Conservation (phyloP, 805 yeast species). For the Saccharomycopsis selenospora region DNA sequence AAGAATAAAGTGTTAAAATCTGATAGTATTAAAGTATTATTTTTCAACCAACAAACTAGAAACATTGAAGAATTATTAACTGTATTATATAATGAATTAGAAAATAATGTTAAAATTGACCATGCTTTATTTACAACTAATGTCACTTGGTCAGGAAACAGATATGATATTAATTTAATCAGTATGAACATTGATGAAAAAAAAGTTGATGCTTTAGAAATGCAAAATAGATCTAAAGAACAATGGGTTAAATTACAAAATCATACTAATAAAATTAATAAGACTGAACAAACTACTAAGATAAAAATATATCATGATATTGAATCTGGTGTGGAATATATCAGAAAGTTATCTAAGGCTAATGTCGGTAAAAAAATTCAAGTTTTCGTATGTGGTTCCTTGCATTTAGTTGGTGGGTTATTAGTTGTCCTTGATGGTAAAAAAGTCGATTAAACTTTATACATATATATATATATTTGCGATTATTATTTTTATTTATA, state of each 20-base stretch:
- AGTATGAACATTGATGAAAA: constrained; percentile 79
- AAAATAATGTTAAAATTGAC: constrained; percentile 47
- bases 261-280: constrained; percentile 40
- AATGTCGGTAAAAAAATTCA: constrained; percentile 36
- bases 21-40: constrained; percentile 37
- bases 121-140: constrained; percentile 84
- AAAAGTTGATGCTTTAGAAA: constrained; percentile 68
- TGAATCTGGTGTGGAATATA: constrained; percentile 59
- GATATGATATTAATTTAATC: constrained; percentile 72
- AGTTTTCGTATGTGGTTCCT: constrained; percentile 88
- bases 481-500: too few species aligned
- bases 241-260: constrained; percentile 57
- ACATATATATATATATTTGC: too few species aligned
- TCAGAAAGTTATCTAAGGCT: constrained; percentile 33
- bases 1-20: constrained; percentile 26
- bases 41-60: constrained; percentile 93
- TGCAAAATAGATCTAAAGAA: constrained; percentile 68
- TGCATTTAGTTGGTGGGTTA: constrained; percentile 92
- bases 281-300: constrained; percentile 37
- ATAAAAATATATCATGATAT: constrained; percentile 61
- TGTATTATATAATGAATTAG: constrained; percentile 38
- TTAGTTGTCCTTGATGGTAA: constrained; percentile 68
- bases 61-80: constrained; percentile 64
- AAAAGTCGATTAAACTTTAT: constrained; percentile 3
- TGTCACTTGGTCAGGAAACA: constrained; percentile 81